Conservation (phyloP, 495 filamentous ascomycete genomes). For the Eremomyces bilateralis region DNA sequence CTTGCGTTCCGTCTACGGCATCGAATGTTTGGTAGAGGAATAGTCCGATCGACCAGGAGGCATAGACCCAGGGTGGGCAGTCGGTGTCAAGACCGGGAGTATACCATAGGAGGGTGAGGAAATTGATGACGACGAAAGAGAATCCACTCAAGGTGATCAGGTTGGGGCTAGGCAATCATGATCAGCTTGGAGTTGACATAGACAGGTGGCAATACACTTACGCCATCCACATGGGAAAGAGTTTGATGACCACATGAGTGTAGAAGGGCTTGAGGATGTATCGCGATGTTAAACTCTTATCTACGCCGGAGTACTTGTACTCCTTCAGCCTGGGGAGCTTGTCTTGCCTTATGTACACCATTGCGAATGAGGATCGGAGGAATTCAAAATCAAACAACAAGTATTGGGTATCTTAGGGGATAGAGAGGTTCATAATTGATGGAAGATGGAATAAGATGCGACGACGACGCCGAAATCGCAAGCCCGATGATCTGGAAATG, state of each 20-base stretch:
- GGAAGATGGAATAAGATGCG: too few relatives aligned
- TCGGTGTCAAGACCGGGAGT: conserved; percentile 85
- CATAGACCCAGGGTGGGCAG: conserved; percentile 88
- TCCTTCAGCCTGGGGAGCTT: conserved; percentile 66
- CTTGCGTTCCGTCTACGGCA: conserved; percentile 86
- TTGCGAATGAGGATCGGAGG: conserved; percentile 15
- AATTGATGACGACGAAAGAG: conserved; percentile 73
- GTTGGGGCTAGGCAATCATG: conserved; percentile 28
- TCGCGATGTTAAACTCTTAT: conserved; percentile 69
- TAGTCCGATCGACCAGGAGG: conserved; percentile 66
- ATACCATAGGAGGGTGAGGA: conserved; percentile 89
- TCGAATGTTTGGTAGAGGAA: conserved; percentile 98
- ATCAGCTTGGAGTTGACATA: conserved; percentile 5
- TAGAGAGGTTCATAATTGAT: too few relatives aligned
- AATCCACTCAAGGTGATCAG: conserved; percentile 83
- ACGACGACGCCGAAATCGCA: too few relatives aligned
- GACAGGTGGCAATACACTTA: conserved; percentile 21
- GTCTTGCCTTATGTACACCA: conserved; percentile 84
- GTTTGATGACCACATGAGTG: conserved; percentile 77
- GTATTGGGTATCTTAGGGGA: too few relatives aligned
- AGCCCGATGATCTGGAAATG: too few relatives aligned
- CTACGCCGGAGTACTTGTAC: conserved; percentile 84
- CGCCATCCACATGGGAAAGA: conserved; percentile 92
- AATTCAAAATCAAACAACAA: too few relatives aligned
- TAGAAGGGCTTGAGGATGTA: conserved; percentile 97